Evolutionary conservation across 768 basidiomycete genomes (phyloP).

Genomic region (Calocera cornea): DNA sequence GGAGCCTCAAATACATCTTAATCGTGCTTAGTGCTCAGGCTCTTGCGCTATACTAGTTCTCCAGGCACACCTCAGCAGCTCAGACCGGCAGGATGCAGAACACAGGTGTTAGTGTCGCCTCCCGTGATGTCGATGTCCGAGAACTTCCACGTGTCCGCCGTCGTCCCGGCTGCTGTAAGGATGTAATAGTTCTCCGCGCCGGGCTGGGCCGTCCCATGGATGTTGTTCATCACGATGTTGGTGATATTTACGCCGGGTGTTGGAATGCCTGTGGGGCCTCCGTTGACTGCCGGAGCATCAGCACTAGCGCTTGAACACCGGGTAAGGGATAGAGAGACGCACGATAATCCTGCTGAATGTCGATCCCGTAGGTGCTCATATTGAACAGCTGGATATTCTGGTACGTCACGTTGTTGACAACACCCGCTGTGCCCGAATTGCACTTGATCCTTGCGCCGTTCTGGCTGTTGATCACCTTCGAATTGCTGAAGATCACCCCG

Average conservation of each 20-base stretch:
- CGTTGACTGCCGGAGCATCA: conserved; percentile 6
- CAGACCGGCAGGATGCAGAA: conserved; percentile 7
- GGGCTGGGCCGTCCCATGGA: conserved; percentile 10
- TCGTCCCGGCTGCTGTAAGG: conserved; percentile 9
- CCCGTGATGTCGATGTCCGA: conserved; percentile 12
- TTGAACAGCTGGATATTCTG: conserved; percentile 10
- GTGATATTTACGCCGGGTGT: conserved; percentile 13
- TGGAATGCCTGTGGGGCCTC: conserved; percentile 12
- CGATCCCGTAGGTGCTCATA: conserved; percentile 12
- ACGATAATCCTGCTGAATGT: conserved; percentile 14
- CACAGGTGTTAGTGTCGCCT: conserved; percentile 9
- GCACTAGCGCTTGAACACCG: neutral
- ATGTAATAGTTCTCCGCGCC: conserved; percentile 12
- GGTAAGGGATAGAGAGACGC: neutral
- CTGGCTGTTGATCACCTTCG: conserved; percentile 11
- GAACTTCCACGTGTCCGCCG: conserved; percentile 10
- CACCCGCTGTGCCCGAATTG: conserved; percentile 12
- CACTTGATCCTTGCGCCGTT: conserved; percentile 14
- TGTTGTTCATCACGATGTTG: conserved; percentile 12
- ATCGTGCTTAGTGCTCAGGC: too few species aligned
- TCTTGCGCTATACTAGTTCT: too few species aligned
- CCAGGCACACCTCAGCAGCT: conserved; percentile 6
- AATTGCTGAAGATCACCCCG: conserved; percentile 14
- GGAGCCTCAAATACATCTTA: too few species aligned
- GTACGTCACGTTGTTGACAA: conserved; percentile 12